phyloP scores from a whole-genome alignment of 2,329 filamentous ascomycete species.

The Coniochaeta pulveracea region DNA sequence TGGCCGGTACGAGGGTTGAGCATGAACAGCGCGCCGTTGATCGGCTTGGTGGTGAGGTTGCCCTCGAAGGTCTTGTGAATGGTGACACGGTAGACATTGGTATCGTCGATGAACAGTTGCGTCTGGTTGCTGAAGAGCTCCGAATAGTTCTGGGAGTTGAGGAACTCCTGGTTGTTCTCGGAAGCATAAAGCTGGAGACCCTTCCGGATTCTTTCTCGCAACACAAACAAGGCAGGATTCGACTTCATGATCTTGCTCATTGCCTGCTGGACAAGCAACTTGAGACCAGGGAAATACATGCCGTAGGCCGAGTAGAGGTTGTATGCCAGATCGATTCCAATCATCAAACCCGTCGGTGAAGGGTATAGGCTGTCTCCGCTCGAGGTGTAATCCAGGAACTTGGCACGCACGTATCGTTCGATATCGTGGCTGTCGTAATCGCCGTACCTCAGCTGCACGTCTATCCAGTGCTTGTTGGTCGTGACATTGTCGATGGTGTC shows the following conservation, averaged over 20 bases:
- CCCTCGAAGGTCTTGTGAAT: conserved; percentile 99
- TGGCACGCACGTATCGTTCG: conserved; percentile 91
- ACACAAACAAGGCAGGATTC: conserved; percentile 89
- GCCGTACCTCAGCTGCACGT: conserved; percentile 91
- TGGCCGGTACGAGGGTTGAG: conserved; percentile 99
- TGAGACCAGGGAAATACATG: conserved; percentile 96
- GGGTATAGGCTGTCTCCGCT: conserved; percentile 99
- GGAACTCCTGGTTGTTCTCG: conserved; percentile 97
- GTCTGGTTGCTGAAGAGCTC: conserved; percentile 99
- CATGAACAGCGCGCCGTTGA: conserved; percentile 99
- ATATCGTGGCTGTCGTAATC: conserved; percentile 99
- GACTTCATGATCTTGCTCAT: conserved; percentile 99
- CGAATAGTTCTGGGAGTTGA: conserved; percentile 99
- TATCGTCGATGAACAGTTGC: conserved; percentile 97
- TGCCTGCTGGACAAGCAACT: conserved; percentile 89
- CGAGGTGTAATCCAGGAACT: conserved; percentile 97
- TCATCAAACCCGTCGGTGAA: conserved; percentile 92
- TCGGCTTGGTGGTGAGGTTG: conserved; percentile 97
- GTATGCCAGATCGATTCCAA: conserved; percentile 94
- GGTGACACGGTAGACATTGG: conserved; percentile 97
- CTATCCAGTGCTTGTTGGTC: conserved; percentile 98
- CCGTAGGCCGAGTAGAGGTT: conserved; percentile 97
- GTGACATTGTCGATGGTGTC: conserved; percentile 88
- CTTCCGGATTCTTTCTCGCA: conserved; percentile 96
- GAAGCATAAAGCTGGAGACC: conserved; percentile 96